These are phyloP conservation scores for Candida sp. DNA, from an alignment of 1,139 yeast species.

Conservation along the genomic window DNA sequence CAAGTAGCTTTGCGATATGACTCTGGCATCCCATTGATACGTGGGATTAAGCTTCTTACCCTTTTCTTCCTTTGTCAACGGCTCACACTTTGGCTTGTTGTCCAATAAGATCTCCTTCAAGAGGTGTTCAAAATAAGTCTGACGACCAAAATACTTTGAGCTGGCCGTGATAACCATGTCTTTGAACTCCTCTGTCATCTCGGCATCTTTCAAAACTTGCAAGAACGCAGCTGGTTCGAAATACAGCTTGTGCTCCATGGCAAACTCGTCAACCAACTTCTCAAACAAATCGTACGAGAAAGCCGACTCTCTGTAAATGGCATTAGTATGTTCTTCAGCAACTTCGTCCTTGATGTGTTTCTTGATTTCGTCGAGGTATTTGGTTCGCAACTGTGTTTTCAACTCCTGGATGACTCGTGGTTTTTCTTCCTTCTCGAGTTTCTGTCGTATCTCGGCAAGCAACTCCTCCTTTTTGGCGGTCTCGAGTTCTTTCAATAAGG, in stretches of 20 bases:
- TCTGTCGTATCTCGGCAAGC: slow-evolving; percentile 11
- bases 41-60: slow-evolving; percentile 25
- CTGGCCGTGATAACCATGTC: slow-evolving; percentile 13
- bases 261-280: slow-evolving; percentile 24
- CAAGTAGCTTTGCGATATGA: slow-evolving; percentile 18
- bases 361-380: slow-evolving; percentile 18
- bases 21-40: slow-evolving; percentile 20
- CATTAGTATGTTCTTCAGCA: slow-evolving; percentile 21
- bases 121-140: slow-evolving; percentile 17
- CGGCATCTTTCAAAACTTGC: slow-evolving; percentile 7
- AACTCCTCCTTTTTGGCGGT: slow-evolving; percentile 15
- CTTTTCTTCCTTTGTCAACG: slow-evolving; percentile 23
- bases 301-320: slow-evolving; percentile 20
- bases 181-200: slow-evolving; percentile 19
- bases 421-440: slow-evolving; percentile 12
- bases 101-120: slow-evolving; percentile 19
- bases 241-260: slow-evolving; percentile 17
- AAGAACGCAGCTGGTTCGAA: slow-evolving; percentile 22
- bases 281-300: slow-evolving; percentile 24
- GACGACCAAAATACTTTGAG: slow-evolving; percentile 18
- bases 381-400: slow-evolving; percentile 12
- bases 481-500: slow-evolving; percentile 16
- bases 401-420: slow-evolving; percentile 12
- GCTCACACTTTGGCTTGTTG: slow-evolving; percentile 25
- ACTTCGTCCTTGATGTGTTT: slow-evolving; percentile 20